These are phyloP conservation scores for Ilex asprella DNA, from an alignment of 257 asterid species.

Conservation along the genomic window DNA sequence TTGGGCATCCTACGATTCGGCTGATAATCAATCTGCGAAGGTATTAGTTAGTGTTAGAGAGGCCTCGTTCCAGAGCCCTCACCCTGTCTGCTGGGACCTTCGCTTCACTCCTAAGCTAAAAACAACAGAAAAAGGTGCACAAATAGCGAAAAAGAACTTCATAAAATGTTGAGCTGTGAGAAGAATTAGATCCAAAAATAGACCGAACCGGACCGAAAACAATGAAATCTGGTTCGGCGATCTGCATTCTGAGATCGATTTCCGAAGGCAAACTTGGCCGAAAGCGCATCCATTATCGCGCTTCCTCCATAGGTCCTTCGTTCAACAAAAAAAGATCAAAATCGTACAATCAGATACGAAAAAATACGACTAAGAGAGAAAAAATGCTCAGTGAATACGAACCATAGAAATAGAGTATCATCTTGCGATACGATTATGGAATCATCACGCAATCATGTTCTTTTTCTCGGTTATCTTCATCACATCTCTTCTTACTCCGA, in stretches of 20 bases:
- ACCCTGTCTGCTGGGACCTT: slow-evolving; percentile 94
- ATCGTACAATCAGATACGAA: not conserved
- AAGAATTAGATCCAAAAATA: slow-evolving; percentile 15
- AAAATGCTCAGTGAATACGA: slow-evolving; percentile 88
- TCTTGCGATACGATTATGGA: slow-evolving; percentile 28
- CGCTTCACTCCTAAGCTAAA: slow-evolving; percentile 13
- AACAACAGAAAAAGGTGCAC: not conserved
- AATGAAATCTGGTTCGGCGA: slow-evolving; percentile 32
- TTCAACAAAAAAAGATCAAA: not conserved
- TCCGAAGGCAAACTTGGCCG: slow-evolving; percentile 92
- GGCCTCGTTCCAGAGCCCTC: slow-evolving; percentile 39
- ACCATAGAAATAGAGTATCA: slow-evolving; percentile 44
- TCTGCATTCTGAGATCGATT: slow-evolving; percentile 33
- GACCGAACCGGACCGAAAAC: slow-evolving; percentile 25
- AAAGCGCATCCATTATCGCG: slow-evolving; percentile 48
- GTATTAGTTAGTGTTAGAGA: slow-evolving; percentile 53
- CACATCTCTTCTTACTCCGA: slow-evolving; percentile 5
- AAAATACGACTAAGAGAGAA: not conserved
- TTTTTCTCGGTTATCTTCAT: slow-evolving; percentile 23
- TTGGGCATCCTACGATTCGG: slow-evolving; percentile 53
- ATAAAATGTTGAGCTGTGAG: not conserved
- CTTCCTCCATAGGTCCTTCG: slow-evolving; percentile 86
- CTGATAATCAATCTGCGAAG: slow-evolving; percentile 46
- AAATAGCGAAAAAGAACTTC: not conserved
- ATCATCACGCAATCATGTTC: slow-evolving; percentile 5